A percentile compares a stretch with the other conserved stretches of the same genome.
Conservation (phyloP, 2,329 filamentous ascomycete genomes). For the Penicillium sclerotigenum region DNA sequence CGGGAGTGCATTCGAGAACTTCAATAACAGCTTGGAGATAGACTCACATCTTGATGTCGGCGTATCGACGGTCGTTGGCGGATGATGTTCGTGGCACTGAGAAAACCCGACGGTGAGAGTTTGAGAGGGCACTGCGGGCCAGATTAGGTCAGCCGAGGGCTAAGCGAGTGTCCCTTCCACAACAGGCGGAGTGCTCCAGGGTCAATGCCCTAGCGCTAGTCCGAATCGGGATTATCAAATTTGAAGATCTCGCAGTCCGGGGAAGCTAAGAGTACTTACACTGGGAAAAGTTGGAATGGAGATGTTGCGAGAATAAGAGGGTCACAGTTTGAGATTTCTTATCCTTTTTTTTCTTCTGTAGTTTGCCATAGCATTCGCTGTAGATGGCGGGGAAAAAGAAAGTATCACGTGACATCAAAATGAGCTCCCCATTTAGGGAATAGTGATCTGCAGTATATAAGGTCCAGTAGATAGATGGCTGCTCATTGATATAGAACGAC, state of each 20-base stretch:
- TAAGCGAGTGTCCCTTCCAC: slow-evolving; percentile 33
- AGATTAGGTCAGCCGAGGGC: slow-evolving; percentile 39
- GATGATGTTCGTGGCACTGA: slow-evolving; percentile 45
- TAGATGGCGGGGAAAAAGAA: not conserved
- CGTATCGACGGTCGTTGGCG: slow-evolving; percentile 47
- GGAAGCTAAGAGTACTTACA: slow-evolving; percentile 1
- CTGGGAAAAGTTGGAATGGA: not conserved
- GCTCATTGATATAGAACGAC: not conserved
- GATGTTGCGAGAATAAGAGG: not conserved
- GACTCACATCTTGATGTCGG: slow-evolving; percentile 48
- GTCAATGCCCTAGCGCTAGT: slow-evolving; percentile 14
- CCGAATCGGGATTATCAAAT: slow-evolving; percentile 11
- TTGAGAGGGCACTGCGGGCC: slow-evolving; percentile 34
- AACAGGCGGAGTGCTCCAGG: slow-evolving; percentile 2
- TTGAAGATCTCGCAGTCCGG: slow-evolving; percentile 6
- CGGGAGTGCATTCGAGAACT: slow-evolving; percentile 20
- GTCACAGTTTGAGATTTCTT: not conserved
- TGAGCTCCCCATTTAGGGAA: not conserved
- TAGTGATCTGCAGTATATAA: slow-evolving; percentile 8
- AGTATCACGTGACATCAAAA: not conserved
- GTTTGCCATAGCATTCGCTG: not conserved
- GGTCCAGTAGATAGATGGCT: not conserved
- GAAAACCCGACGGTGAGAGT: slow-evolving; percentile 41
- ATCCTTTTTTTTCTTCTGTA: too few species aligned
- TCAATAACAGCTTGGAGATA: slow-evolving; percentile 26